Evolutionary conservation across 495 filamentous ascomycete genomes (phyloP).

Genomic region (Hypoxylon cercidicola): DNA sequence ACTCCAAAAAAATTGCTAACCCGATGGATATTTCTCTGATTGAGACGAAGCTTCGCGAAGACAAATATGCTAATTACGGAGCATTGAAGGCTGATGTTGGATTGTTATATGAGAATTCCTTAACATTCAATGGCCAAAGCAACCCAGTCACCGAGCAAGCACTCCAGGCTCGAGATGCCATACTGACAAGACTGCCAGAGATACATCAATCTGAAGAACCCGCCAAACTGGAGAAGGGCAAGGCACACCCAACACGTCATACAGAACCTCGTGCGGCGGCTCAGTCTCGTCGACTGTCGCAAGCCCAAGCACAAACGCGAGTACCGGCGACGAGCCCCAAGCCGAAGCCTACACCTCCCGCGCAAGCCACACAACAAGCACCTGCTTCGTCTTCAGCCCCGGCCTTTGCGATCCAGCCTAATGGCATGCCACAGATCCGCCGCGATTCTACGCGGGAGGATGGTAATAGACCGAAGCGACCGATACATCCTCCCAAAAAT

Average conservation of each 20-base stretch:
- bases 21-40: constrained; percentile 88
- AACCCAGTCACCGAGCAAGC: constrained; percentile 76
- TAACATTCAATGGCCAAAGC: constrained; percentile 81
- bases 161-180: constrained; percentile 65
- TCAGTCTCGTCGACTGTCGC: constrained; percentile 57
- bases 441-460: constrained; percentile 82
- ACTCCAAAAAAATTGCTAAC: constrained; percentile 73
- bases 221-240: constrained; percentile 63
- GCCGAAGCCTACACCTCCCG: constrained; percentile 38
- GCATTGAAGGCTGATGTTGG: constrained; percentile 76
- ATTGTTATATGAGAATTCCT: constrained; percentile 78
- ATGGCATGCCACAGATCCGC: constrained; percentile 90
- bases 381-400: constrained; percentile 54
- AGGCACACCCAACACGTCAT: constrained; percentile 61
- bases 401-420: constrained; percentile 83
- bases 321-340: constrained; percentile 55
- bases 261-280: constrained; percentile 53
- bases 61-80: constrained; percentile 72
- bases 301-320: constrained; percentile 38
- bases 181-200: constrained; percentile 69
- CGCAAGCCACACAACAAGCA: constrained; percentile 39
- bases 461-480: constrained; percentile 84
- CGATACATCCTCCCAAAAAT: constrained; percentile 88
- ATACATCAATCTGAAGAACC: constrained; percentile 59
- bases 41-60: constrained; percentile 78